These are phyloP conservation scores for Phytophthora citricola DNA, from an alignment of 352 stramenopile genomes.

Conservation along the genomic window DNA sequence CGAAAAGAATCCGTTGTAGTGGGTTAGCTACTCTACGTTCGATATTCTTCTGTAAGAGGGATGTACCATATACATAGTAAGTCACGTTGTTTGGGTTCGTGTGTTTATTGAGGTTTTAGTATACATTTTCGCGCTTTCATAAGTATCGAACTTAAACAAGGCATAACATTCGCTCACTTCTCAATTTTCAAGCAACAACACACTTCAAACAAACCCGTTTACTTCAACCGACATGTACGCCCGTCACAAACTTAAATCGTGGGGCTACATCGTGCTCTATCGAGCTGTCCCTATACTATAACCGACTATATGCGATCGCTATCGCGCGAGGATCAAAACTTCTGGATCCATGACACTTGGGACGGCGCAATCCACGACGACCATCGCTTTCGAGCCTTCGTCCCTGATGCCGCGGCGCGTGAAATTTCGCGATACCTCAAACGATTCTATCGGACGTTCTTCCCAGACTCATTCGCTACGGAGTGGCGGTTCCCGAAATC, in stretches of 20 bases:
- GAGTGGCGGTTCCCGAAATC: neutral
- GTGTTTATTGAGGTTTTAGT: too few species aligned
- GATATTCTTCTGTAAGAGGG: neutral
- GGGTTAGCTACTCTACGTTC: neutral
- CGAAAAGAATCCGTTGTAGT: too few species aligned
- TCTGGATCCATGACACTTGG: neutral
- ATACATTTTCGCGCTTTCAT: neutral
- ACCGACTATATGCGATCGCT: neutral
- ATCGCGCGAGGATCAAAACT: neutral
- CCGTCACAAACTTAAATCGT: neutral
- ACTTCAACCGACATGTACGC: neutral
- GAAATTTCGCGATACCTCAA: neutral
- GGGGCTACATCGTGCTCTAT: neutral
- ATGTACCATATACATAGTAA: too few species aligned
- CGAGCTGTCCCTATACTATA: neutral
- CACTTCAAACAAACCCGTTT: neutral
- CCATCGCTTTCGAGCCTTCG: neutral
- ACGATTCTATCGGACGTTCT: neutral
- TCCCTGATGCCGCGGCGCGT: neutral
- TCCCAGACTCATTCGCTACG: neutral
- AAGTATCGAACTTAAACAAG: neutral
- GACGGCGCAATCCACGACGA: neutral
- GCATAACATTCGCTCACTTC: neutral
- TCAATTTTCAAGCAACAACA: neutral
- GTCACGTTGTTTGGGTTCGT: neutral